Base-by-base conservation (phyloP, 306 rosid genomes). In the Spatholobus suberectus region DNA sequence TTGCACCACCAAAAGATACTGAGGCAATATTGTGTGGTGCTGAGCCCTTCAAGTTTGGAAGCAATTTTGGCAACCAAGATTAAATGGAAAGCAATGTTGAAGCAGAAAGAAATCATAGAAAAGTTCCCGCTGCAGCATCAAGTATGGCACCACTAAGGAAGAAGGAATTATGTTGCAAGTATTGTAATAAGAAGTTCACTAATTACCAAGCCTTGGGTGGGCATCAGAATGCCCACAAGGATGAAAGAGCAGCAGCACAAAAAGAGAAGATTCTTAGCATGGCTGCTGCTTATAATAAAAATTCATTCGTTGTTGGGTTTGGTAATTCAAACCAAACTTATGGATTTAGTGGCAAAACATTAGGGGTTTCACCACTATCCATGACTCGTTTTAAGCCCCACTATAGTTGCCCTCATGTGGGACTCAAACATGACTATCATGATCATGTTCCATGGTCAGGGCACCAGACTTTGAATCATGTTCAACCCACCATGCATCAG, bases 171-270 rank as follows among this genome's bases (percentile, higher is more conserved):
- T 15, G 0, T 0, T 76, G 72, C 17, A 43, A 44, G 17, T 76
- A 8, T 27, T 76, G 81, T 18, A 11, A 61, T 0, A 76, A 43
- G 34, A 61, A 17, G 26, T 76, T 76, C 18, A 8, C 9, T 0
- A 62, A 18, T 76, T 27, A 23, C 43, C 72, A 76, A 76, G 81
- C 72, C 0, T 61, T 76, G 44, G 72, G 81, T 1, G 81, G 81
- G 1, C 81, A 76, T n/a, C 81, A 76, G 26, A 61, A 76, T 44
- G 72, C 72, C 0, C 81, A 76, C 61, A 76, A 76, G 18, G 58
- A 9, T 0, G 81, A 76, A 13, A 59, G 61, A 61, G 72, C 43
- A 10, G 20, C 29, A 6, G 11, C 18, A 5, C 49, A 43, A 27
- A 76, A 21, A n/a, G 41, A 61, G 12, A 76, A 61, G 32, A 61